A percentile compares a stretch with the other conserved stretches of the same genome.
Conservation (phyloP, 805 yeast species). For the Blastobotrys robertii region DNA sequence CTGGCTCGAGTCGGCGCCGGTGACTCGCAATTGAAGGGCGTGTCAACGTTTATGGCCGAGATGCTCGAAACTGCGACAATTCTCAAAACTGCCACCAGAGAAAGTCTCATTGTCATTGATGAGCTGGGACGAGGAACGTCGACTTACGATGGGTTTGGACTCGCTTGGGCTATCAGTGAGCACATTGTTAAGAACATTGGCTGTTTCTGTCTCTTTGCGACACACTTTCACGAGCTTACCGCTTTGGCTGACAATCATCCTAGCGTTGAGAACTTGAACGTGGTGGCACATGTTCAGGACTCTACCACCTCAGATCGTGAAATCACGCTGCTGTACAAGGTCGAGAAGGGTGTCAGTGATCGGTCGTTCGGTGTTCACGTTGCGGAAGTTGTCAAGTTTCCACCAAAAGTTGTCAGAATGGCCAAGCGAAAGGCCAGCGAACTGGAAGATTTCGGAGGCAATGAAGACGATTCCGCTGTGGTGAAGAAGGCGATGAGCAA, state of each 20-base stretch:
- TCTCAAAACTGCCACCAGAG: slow-evolving; percentile 63
- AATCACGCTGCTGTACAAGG: slow-evolving; percentile 81
- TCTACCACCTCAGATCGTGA: slow-evolving; percentile 35
- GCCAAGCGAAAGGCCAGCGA: slow-evolving; percentile 91
- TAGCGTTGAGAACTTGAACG: slow-evolving; percentile 72
- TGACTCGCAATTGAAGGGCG: slow-evolving; percentile 93
- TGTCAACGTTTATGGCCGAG: slow-evolving; percentile 93
- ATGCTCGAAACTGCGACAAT: slow-evolving; percentile 92
- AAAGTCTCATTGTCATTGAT: slow-evolving; percentile 81
- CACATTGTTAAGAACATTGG: slow-evolving; percentile 59
- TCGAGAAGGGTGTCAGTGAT: slow-evolving; percentile 93
- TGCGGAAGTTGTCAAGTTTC: slow-evolving; percentile 92
- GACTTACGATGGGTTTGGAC: slow-evolving; percentile 94
- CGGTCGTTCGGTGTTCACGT: slow-evolving; percentile 97
- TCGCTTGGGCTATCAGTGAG: slow-evolving; percentile 95
- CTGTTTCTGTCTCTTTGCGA: slow-evolving; percentile 86
- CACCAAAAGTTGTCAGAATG: slow-evolving; percentile 82
- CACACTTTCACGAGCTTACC: slow-evolving; percentile 95
- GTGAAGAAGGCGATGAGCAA: slow-evolving; percentile 33
- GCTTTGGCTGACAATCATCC: slow-evolving; percentile 55
- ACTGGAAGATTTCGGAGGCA: slow-evolving; percentile 50
- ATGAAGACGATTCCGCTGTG: slow-evolving; percentile 27
- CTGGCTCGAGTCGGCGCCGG: slow-evolving; percentile 98
- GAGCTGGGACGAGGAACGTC: slow-evolving; percentile 93
- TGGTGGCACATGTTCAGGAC: slow-evolving; percentile 78